phyloP scores from a whole-genome alignment of 495 filamentous ascomycete species.

The Aspergillus cristatus region DNA sequence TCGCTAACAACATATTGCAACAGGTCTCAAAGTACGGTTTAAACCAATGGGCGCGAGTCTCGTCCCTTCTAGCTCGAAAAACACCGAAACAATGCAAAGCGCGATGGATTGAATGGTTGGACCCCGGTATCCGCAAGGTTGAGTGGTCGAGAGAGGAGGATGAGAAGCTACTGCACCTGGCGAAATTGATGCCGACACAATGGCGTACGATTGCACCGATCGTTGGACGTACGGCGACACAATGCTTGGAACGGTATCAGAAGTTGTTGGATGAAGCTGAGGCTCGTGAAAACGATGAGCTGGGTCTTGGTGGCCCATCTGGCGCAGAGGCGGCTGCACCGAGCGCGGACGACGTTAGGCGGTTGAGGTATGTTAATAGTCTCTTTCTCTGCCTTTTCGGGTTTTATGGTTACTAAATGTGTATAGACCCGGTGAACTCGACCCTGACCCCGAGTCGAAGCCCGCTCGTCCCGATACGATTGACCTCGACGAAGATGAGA shows the following conservation, averaged over 20 bases:
- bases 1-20: not conserved
- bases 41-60: conserved; percentile 98
- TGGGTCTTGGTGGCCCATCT: conserved; percentile 80
- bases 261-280: conserved; percentile 95
- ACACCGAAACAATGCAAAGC: conserved; percentile 99
- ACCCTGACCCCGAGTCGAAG: conserved; percentile 93
- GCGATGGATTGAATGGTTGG: conserved; percentile 96
- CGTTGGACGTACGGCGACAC: conserved; percentile 90
- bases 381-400: not conserved
- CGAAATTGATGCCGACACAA: conserved; percentile 98
- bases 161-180: conserved; percentile 90
- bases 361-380: conserved; percentile 59
- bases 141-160: conserved; percentile 99
- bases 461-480: conserved; percentile 96
- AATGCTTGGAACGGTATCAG: conserved; percentile 94
- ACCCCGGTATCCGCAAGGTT: conserved; percentile 93
- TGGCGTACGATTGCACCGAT: conserved; percentile 98
- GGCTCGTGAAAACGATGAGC: conserved; percentile 69
- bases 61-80: conserved; percentile 92
- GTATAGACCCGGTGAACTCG: conserved; percentile 74
- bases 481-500: conserved; percentile 97
- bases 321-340: conserved; percentile 84
- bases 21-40: conserved; percentile 90
- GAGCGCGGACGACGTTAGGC: conserved; percentile 86
- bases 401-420: conserved; percentile 12